phyloP scores from a whole-genome alignment of 2,329 filamentous ascomycete genomes.

The Rutstroemia sp. region DNA sequence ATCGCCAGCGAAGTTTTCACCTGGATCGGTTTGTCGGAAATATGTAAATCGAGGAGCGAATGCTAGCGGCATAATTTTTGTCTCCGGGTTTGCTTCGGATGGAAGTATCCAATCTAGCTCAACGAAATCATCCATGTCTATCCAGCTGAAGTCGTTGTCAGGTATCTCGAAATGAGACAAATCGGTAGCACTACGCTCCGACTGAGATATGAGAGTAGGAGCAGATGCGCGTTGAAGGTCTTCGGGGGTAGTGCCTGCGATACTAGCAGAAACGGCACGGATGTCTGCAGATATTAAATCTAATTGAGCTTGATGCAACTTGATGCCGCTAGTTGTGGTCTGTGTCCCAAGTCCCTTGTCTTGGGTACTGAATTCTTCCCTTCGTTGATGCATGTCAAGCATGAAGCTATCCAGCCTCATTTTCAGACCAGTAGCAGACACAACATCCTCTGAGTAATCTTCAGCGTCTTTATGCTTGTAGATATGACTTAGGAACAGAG shows the following conservation, averaged over 20 bases:
- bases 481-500: constrained; percentile 89
- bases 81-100: constrained; percentile 82
- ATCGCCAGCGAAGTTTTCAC: constrained; percentile 70
- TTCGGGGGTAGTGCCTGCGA: constrained; percentile 71
- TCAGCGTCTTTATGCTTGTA: constrained; percentile 98
- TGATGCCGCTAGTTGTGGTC: constrained; percentile 83
- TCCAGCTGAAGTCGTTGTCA: constrained; percentile 92
- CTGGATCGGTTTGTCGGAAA: constrained; percentile 92
- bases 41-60: constrained; percentile 96
- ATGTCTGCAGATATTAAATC: constrained; percentile 90
- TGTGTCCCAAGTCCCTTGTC: constrained; percentile 70
- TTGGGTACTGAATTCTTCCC: constrained; percentile 82
- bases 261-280: constrained; percentile 84
- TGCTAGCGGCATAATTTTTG: constrained; percentile 85
- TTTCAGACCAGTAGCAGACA: constrained; percentile 93
- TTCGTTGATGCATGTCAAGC: constrained; percentile 88
- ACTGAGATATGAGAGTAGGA: constrained; percentile 43
- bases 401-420: constrained; percentile 95
- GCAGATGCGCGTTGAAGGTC: constrained; percentile 57
- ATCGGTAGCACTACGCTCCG: constrained; percentile 54
- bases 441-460: constrained; percentile 68
- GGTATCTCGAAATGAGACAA: constrained; percentile 90
- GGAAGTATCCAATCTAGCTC: constrained; percentile 95
- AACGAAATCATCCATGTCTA: constrained; percentile 99
- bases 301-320: constrained; percentile 88